These are phyloP conservation scores for Candida verbasci DNA, from an alignment of 805 yeast genomes.

Conservation along the genomic window DNA sequence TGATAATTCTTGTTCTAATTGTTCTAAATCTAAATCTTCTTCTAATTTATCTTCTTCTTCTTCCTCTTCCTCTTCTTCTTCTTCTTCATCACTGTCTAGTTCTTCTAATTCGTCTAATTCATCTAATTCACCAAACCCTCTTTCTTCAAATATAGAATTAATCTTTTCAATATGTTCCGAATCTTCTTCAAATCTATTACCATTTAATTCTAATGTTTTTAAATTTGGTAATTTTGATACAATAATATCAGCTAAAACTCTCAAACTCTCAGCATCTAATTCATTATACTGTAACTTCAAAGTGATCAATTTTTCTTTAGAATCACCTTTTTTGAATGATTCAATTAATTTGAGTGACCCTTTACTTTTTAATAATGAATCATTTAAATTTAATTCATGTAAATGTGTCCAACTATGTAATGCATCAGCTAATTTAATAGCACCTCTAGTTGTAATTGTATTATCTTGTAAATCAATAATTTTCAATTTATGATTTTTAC, in stretches of 20 bases:
- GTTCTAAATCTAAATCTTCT: slow-evolving; percentile 47
- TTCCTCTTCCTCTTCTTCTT: slow-evolving; percentile 48
- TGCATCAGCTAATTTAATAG: slow-evolving; percentile 41
- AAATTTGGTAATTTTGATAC: slow-evolving; percentile 54
- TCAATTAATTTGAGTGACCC: slow-evolving; percentile 62
- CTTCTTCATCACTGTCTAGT: slow-evolving; percentile 64
- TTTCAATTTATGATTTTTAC: slow-evolving; percentile 53
- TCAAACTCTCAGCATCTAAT: slow-evolving; percentile 63
- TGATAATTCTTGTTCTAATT: slow-evolving; percentile 52
- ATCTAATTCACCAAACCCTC: slow-evolving; percentile 80
- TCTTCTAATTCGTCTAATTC: slow-evolving; percentile 96
- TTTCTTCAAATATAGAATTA: slow-evolving; percentile 56
- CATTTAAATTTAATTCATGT: slow-evolving; percentile 80
- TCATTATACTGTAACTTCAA: slow-evolving; percentile 88
- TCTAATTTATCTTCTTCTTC: slow-evolving; percentile 44
- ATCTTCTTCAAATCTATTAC: slow-evolving; percentile 90
- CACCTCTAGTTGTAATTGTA: slow-evolving; percentile 77
- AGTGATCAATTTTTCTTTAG: slow-evolving; percentile 43
- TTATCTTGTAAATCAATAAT: slow-evolving; percentile 90
- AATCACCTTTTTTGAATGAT: slow-evolving; percentile 35
- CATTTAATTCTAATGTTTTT: slow-evolving; percentile 76
- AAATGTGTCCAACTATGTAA: slow-evolving; percentile 63
- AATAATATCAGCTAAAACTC: slow-evolving; percentile 52
- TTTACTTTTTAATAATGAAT: slow-evolving; percentile 74
- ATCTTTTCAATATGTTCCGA: slow-evolving; percentile 63